phyloP scores from a whole-genome alignment of 345 rosid genomes.

The Barbarea vulgaris region DNA sequence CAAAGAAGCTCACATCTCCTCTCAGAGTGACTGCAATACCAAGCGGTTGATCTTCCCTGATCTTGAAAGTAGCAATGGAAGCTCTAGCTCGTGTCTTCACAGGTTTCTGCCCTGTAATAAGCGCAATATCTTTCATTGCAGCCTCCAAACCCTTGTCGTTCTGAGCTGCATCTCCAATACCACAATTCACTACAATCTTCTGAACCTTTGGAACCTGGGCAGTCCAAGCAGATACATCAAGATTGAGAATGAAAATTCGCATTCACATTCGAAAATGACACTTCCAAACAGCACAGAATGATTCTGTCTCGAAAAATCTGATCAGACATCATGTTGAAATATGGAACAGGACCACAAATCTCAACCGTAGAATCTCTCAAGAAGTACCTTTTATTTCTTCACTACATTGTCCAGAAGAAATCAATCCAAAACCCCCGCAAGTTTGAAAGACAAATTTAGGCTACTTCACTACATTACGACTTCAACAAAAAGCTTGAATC shows the following conservation, averaged over 20 bases:
- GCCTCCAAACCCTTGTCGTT: conserved; percentile 90
- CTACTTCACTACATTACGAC: not conserved
- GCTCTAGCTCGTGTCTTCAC: conserved; percentile 77
- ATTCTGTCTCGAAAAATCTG: not conserved
- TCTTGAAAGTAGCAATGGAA: conserved; percentile 86
- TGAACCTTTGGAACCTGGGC: conserved; percentile 77
- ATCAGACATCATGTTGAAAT: not conserved
- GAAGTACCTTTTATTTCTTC: conserved; percentile 5
- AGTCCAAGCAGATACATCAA: conserved; percentile 15
- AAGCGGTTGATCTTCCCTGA: conserved; percentile 87
- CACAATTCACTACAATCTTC: conserved; percentile 91
- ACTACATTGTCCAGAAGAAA: conserved; percentile 2
- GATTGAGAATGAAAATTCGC: not conserved
- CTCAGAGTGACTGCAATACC: conserved; percentile 90
- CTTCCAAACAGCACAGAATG: not conserved
- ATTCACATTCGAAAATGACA: not conserved
- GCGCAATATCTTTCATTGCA: conserved; percentile 78
- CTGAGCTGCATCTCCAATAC: conserved; percentile 94
- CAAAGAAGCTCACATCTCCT: conserved; percentile 65
- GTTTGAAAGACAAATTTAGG: no score
- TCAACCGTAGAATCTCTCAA: not conserved
- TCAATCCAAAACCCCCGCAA: not conserved
- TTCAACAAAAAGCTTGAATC: no score
- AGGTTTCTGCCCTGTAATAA: conserved; percentile 88
- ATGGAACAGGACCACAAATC: not conserved